Base-by-base conservation (phyloP, 139 green algal genomes). In the Zygnema cylindricum region DNA sequence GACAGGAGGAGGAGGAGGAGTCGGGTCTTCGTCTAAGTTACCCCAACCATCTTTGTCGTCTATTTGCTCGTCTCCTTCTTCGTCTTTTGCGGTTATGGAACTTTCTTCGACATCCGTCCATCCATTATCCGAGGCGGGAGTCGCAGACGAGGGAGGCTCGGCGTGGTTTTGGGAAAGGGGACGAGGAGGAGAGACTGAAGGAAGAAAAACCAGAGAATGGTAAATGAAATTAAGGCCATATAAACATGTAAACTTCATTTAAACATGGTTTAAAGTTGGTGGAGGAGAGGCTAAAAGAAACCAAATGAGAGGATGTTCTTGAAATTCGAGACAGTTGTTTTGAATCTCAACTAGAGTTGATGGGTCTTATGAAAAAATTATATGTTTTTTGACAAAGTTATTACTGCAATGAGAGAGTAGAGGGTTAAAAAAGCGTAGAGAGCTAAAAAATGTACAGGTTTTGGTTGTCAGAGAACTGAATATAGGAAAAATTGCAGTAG, bases 1-100 rank as follows among this genome's bases (percentile, higher is more conserved):
- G 21, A 39, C 35, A 2, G 83, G 73, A 1, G 83, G 75, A 22
- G 71, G 33, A 30, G 54, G 22, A n/a, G 7, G n/a, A n/a, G n/a
- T n/a, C n/a, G n/a, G n/a, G n/a, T n/a, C 32, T 21, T 85, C 76
- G 16, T 88, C 83, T 43, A 88, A 76, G 23, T 88, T 76, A 1
- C 33, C 83, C 83, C 83, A 88, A 43, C 83, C 83, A 30, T 86
- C 83, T 16, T 57, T 55, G 32, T 88, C 83, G n/a, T 88, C 83
- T 25, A 75, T 76, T 41, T 88, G 73, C 36, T 88, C 73, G 25
- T 89, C 83, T 76, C 32, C 16, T 32, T 73, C 78, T 16, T 81
- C 78, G 43, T 81, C 22, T 32, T 43, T 86, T 86, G 63, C 78
- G 84, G 21, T 16, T 32, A n/a, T n/a, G n/a, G n/a, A n/a, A n/a